Evolutionary conservation across 1,139 yeast species (phyloP).

Genomic region (Suhomyces panamericanus): DNA sequence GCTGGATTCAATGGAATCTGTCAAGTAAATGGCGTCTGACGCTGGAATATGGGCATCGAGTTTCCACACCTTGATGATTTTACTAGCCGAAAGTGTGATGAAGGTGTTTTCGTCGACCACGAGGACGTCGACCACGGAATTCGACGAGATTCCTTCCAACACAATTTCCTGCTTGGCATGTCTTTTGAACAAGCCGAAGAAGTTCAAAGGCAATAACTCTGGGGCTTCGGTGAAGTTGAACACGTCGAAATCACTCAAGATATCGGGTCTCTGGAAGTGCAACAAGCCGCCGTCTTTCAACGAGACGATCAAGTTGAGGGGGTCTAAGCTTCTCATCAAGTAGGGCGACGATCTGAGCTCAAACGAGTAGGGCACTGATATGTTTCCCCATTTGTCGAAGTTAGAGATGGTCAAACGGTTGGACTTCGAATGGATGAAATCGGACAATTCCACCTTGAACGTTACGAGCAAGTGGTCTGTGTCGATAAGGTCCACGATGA

Average conservation of each 20-base stretch:
- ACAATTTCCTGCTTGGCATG: slow-evolving; percentile 16
- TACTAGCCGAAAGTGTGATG: slow-evolving; percentile 43
- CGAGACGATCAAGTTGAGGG: slow-evolving; percentile 50
- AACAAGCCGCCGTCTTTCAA: slow-evolving; percentile 72
- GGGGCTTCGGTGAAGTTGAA: slow-evolving; percentile 58
- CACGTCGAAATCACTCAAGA: slow-evolving; percentile 47
- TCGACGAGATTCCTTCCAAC: slow-evolving; percentile 33
- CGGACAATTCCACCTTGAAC: slow-evolving; percentile 29
- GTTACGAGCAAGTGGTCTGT: slow-evolving; percentile 34
- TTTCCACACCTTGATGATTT: slow-evolving; percentile 58
- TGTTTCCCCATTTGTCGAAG: slow-evolving; percentile 57
- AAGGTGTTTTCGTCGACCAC: slow-evolving; percentile 14
- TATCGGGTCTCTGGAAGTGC: slow-evolving; percentile 44
- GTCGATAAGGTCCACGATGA: slow-evolving; percentile 25
- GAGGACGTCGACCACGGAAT: slow-evolving; percentile 35
- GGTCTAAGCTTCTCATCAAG: slow-evolving; percentile 48
- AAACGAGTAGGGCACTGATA: slow-evolving; percentile 72
- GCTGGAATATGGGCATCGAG: slow-evolving; percentile 32
- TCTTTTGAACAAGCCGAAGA: slow-evolving; percentile 25
- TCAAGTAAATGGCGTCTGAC: slow-evolving; percentile 22
- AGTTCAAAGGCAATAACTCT: slow-evolving; percentile 46
- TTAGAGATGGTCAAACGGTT: slow-evolving; percentile 26
- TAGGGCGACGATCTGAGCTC: slow-evolving; percentile 64
- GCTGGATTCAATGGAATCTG: slow-evolving; percentile 16
- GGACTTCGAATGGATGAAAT: slow-evolving; percentile 26